Conservation (phyloP, 2,329 filamentous ascomycete species). For the Phoma sp. region DNA sequence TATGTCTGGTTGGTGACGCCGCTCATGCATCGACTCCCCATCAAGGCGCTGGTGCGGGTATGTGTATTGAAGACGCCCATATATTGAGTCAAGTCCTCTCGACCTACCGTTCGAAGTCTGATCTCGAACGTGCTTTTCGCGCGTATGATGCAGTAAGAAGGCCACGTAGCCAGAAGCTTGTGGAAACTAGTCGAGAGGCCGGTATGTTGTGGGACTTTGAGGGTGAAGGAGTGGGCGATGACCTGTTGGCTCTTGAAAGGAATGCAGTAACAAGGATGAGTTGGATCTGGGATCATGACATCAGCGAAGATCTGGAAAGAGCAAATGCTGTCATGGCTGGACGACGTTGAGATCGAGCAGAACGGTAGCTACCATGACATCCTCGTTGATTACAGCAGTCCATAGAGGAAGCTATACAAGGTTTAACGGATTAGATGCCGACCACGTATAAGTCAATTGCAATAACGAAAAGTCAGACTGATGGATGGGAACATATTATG, state of each 20-base stretch:
- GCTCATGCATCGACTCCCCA: conserved; percentile 62
- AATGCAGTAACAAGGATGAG: conserved; percentile 41
- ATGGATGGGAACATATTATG: too few species aligned
- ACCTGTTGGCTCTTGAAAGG: conserved; percentile 41
- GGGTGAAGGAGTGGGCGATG: conserved; percentile 36
- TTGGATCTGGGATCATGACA: conserved; percentile 52
- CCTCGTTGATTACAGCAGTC: too few species aligned
- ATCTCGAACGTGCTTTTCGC: conserved; percentile 43
- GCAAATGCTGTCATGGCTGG: conserved; percentile 20
- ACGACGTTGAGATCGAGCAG: too few species aligned
- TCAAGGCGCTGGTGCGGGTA: conserved; percentile 61
- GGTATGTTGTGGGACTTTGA: conserved; percentile 52
- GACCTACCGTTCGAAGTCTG: conserved; percentile 12
- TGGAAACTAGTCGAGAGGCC: conserved; percentile 48
- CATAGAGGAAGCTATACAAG: too few species aligned
- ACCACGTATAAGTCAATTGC: too few species aligned
- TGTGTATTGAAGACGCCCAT: conserved; percentile 62
- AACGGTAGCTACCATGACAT: too few species aligned
- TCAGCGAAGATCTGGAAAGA: conserved; percentile 39
- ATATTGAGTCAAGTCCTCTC: conserved; percentile 51
- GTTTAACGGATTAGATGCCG: too few species aligned
- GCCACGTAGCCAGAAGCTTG: conserved; percentile 49
- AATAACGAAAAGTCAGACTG: too few species aligned
- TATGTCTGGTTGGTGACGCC: conserved; percentile 61
- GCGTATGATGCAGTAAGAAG: conserved; percentile 50